Conservation (phyloP, 2,329 filamentous ascomycete species). For the Sporothrix euskadiensis region DNA sequence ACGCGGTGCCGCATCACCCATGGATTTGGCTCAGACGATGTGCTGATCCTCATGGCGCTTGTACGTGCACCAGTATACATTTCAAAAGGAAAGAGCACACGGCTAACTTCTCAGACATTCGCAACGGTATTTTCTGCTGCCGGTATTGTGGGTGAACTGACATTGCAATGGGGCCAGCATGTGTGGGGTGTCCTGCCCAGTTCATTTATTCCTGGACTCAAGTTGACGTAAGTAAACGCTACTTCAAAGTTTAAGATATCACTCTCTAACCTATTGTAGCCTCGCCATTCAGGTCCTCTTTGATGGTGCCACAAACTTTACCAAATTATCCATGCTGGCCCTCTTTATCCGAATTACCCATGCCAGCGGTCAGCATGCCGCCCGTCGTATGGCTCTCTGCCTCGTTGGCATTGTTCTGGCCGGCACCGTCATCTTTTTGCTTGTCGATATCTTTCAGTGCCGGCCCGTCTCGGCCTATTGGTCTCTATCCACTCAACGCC, state of each 20-base stretch:
- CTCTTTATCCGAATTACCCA: conserved; percentile 1
- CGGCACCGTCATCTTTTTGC: neutral
- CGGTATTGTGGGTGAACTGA: neutral
- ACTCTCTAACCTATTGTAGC: neutral
- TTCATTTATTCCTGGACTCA: neutral
- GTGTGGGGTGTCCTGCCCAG: neutral
- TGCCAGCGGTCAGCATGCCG: conserved; percentile 4
- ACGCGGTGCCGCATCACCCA: conserved; percentile 40
- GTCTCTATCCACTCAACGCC: neutral
- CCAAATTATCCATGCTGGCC: conserved; percentile 3
- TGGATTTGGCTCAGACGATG: conserved; percentile 43
- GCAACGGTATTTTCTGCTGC: neutral
- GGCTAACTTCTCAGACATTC: neutral
- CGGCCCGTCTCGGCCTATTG: conserved; percentile 9
- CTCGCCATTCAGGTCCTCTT: neutral
- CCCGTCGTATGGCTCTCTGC: neutral
- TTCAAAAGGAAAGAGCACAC: too few relatives aligned
- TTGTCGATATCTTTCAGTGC: conserved; percentile 1
- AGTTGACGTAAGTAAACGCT: neutral
- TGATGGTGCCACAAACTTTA: conserved; percentile 1
- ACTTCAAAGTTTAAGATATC: too few relatives aligned
- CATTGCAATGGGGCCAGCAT: conserved; percentile 11
- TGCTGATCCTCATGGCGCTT: conserved; percentile 43
- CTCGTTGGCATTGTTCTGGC: neutral
- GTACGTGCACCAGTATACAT: conserved; percentile 33